These are phyloP conservation scores for Actinomortierella ambigua DNA, from an alignment of 371 early-diverging fungal species.

Conservation along the genomic window DNA sequence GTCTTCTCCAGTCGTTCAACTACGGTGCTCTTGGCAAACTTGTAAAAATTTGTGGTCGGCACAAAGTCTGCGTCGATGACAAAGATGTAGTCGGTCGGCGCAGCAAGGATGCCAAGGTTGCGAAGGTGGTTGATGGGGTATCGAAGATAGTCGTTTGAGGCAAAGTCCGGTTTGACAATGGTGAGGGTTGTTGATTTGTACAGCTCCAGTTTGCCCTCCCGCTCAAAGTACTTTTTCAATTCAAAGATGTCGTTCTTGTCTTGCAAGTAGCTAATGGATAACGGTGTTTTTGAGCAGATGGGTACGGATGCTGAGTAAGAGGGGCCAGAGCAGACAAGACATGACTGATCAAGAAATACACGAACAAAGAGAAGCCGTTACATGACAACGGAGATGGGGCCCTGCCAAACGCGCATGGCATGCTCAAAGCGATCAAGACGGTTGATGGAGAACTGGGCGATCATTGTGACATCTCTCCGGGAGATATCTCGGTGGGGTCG, in stretches of 20 bases:
- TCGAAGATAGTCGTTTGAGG: constrained; percentile 42
- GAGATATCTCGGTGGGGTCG: constrained; percentile 12
- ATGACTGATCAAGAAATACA: too few species aligned
- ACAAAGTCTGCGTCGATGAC: constrained; percentile 71
- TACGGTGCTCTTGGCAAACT: constrained; percentile 33
- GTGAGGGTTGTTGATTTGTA: constrained; percentile 43
- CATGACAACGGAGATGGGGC: constrained; percentile 64
- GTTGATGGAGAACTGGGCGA: constrained; percentile 67
- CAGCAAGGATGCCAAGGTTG: constrained; percentile 58
- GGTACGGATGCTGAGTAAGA: background rate
- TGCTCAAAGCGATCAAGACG: constrained; percentile 57
- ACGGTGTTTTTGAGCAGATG: background rate
- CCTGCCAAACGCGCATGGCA: constrained; percentile 55
- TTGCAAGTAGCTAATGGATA: constrained; percentile 54
- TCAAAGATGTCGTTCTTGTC: constrained; percentile 51
- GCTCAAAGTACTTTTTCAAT: constrained; percentile 52
- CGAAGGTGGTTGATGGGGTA: constrained; percentile 72
- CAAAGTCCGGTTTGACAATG: constrained; percentile 59
- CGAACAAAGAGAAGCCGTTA: constrained; percentile 41
- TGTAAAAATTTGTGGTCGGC: constrained; percentile 53
- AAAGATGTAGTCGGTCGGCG: constrained; percentile 56
- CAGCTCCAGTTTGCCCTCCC: constrained; percentile 34
- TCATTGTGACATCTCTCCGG: constrained; percentile 51
- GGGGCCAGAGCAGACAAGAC: too few species aligned
- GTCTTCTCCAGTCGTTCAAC: constrained; percentile 33